Base-by-base conservation (phyloP, 2,329 filamentous ascomycete genomes). In the Alternaria longipes region DNA sequence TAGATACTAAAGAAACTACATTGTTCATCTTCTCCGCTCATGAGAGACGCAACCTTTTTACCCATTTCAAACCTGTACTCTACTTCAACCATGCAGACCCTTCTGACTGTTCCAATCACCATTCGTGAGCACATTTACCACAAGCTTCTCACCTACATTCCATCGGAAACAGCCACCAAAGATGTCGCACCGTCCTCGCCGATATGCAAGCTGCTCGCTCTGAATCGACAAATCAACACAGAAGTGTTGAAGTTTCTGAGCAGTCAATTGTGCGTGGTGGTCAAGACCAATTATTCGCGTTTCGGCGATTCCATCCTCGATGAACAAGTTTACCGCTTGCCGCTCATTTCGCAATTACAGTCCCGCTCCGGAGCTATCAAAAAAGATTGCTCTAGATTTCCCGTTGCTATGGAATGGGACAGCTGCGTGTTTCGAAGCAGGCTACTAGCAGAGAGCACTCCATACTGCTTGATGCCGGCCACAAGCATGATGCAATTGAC, bases 111-210 rank as follows among this genome's bases (percentile, higher is more conserved):
- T 6, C 44, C 55, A 12, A 28, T 62, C 28, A 57, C 56, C 12
- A 22, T 62, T 7, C 59, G 55, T 12, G 55, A 62, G 50, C 42
- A 54, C 3, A 46, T 62, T 14, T 62, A 59, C 45, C 32, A 46
- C 20, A 24, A 44, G 32, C 59, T 59, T 12, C 50, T 59, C 9
- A 57, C 59, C 28, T 44, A 44, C 58, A 14, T 22, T 8, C 40
- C 28, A 30, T 6, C 38, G 1, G 28, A 42, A 8, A 24, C 5
- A 20, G 11, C 40, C 11, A 24, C 6, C 18, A 5, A 24, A 16
- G 40, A 24, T 24, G 20, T 12, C n/a, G 49, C 50, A 18, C 50
- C 50, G n/a, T 41, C 50, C 14, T 59, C 55, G 20, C 59, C 54
- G 5, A 28, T 59, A 51, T 62, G 55, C 30, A 32, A 47, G 11